Conservation (phyloP, 495 filamentous ascomycete species). For the Aspergillus steynii region DNA sequence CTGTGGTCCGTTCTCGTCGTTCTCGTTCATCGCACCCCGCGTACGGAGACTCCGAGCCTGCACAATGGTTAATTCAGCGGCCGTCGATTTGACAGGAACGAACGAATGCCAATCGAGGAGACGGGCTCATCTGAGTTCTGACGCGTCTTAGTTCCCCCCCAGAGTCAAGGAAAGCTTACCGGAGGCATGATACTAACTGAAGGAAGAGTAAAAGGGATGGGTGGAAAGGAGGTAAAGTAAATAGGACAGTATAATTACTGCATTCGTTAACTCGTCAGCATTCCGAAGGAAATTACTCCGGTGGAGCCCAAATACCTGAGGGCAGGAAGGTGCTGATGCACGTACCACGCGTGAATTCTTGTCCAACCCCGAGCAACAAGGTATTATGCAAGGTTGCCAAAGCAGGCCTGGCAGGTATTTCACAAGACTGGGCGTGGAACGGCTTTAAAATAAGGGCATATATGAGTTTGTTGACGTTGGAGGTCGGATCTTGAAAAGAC, state of each 20-base stretch:
- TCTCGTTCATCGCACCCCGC: conserved; percentile 80
- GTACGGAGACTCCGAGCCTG: conserved; percentile 59
- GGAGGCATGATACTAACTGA: conserved; percentile 40
- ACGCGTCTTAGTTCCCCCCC: conserved; percentile 19
- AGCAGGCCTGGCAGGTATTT: conserved; percentile 16
- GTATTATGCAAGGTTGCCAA: conserved; percentile 28
- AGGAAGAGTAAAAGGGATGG: conserved; percentile 28
- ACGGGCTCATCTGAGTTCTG: neutral
- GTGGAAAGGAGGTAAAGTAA: conserved; percentile 26
- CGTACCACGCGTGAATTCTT: conserved; percentile 49
- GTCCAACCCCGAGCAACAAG: conserved; percentile 26
- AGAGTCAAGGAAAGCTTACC: conserved; percentile 38
- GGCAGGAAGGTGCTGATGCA: conserved; percentile 29
- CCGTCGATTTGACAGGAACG: conserved; percentile 1
- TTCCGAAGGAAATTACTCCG: conserved; percentile 39
- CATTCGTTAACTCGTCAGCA: conserved; percentile 39
- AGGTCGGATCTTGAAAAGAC: conserved; percentile 27
- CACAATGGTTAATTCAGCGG: conserved; percentile 18
- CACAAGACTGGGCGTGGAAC: conserved; percentile 21
- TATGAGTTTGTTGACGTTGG: conserved; percentile 31
- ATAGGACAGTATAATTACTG: conserved; percentile 34
- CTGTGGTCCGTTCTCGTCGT: conserved; percentile 82
- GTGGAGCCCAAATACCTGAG: conserved; percentile 44
- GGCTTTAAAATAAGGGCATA: conserved; percentile 25
- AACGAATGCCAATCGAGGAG: conserved; percentile 15